phyloP scores from a whole-genome alignment of 2,329 filamentous ascomycete species.

The Paecilomyces formosus region DNA sequence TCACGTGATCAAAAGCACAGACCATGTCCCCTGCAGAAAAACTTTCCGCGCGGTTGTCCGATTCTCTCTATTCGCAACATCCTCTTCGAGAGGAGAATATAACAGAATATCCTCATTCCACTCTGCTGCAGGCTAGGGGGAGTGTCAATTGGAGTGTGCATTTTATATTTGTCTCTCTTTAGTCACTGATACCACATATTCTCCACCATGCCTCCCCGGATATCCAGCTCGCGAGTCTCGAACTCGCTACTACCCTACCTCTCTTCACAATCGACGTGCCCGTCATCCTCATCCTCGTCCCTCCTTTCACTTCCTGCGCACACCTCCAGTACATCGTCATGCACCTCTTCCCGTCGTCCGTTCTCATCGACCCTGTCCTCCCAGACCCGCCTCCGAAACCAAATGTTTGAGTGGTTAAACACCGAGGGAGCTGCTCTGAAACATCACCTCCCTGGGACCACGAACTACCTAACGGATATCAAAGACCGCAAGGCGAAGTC shows the following conservation, averaged over 20 bases:
- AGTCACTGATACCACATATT: slow-evolving; percentile 3
- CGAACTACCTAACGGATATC: slow-evolving; percentile 22
- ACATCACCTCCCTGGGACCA: slow-evolving; percentile 21
- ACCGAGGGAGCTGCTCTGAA: slow-evolving; percentile 23
- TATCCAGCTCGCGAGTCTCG: slow-evolving; percentile 28
- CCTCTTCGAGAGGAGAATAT: neutral
- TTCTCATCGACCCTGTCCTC: slow-evolving; percentile 25
- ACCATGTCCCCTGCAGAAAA: slow-evolving; percentile 2
- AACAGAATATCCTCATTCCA: neutral
- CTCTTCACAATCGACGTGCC: slow-evolving; percentile 16
- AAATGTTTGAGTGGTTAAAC: slow-evolving; percentile 55
- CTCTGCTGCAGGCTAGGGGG: neutral
- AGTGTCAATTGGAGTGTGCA: neutral
- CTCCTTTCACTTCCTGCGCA: slow-evolving; percentile 4
- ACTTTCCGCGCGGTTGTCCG: slow-evolving; percentile 4
- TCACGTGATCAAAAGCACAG: slow-evolving; percentile 3
- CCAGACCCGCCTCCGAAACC: slow-evolving; percentile 44
- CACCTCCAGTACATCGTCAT: slow-evolving; percentile 11
- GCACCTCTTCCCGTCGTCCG: slow-evolving; percentile 15
- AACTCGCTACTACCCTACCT: slow-evolving; percentile 25
- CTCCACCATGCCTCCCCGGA: slow-evolving; percentile 31
- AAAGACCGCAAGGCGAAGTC: slow-evolving; percentile 5
- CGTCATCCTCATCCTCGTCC: slow-evolving; percentile 15
- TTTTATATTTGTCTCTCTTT: neutral
- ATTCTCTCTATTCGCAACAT: slow-evolving; percentile 1